These are phyloP conservation scores for Gossypium herbaceum DNA, from an alignment of 345 rosid genomes.

Conservation along the genomic window DNA sequence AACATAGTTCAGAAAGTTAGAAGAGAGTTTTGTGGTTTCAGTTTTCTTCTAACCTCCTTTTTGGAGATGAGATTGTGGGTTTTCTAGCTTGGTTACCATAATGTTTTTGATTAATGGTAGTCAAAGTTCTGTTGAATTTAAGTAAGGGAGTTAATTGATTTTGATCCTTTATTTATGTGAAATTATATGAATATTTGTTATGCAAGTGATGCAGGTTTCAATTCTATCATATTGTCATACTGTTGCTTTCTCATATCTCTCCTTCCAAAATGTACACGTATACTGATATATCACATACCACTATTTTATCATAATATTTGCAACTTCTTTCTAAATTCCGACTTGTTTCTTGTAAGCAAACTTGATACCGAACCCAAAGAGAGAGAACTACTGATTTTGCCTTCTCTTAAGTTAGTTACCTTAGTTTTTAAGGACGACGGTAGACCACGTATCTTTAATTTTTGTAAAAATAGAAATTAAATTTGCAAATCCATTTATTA, in stretches of 20 bases:
- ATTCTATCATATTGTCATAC: conserved; percentile 12
- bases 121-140: conserved; percentile 1
- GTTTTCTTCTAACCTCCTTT: not conserved
- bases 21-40: not conserved
- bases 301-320: too few species aligned
- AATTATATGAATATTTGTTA: conserved; percentile 25
- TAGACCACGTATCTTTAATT: too few species aligned
- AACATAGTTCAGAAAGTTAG: not conserved
- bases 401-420: too few species aligned
- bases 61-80: not conserved
- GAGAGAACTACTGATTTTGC: too few species aligned
- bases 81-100: conserved; percentile 14
- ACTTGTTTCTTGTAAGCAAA: too few species aligned
- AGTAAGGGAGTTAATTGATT: not conserved
- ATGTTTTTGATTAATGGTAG: conserved; percentile 10
- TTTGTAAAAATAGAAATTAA: too few species aligned
- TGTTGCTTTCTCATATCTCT: not conserved
- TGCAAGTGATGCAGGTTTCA: conserved; percentile 23
- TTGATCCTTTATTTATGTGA: conserved; percentile 17
- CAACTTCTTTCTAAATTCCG: too few species aligned
- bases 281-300: not conserved
- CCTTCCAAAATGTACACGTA: not conserved
- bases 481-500: too few species aligned
- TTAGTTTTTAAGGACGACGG: too few species aligned
- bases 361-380: too few species aligned